These are phyloP conservation scores for Teunomyces tritomae DNA, from an alignment of 805 yeast genomes.

Conservation along the genomic window DNA sequence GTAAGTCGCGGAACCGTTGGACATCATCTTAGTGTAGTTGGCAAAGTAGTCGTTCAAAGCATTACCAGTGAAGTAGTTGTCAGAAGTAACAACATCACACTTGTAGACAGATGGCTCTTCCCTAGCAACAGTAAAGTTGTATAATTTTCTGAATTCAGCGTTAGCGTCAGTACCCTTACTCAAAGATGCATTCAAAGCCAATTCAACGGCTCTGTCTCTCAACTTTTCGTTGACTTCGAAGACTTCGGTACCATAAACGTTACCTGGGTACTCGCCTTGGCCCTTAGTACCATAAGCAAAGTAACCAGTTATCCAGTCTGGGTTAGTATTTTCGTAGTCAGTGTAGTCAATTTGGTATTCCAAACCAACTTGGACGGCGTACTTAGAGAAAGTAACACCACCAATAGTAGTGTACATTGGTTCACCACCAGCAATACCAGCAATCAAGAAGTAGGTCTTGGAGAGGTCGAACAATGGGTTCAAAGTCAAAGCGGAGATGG, in stretches of 20 bases:
- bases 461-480: conserved; percentile 55
- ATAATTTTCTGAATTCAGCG: conserved; percentile 45
- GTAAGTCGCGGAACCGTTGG: conserved; percentile 59
- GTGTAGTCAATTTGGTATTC: conserved; percentile 56
- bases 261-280: conserved; percentile 50
- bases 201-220: conserved; percentile 54
- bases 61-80: conserved; percentile 58
- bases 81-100: conserved; percentile 62
- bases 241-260: conserved; percentile 62
- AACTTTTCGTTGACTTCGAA: conserved; percentile 59
- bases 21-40: conserved; percentile 45
- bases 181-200: conserved; percentile 47
- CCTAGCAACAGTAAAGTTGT: conserved; percentile 48
- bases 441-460: conserved; percentile 58
- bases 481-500: conserved; percentile 53
- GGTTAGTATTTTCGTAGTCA: conserved; percentile 24
- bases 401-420: conserved; percentile 57
- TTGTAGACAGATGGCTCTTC: conserved; percentile 45
- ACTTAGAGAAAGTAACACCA: conserved; percentile 57
- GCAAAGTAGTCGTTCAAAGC: conserved; percentile 49
- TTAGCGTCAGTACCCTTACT: conserved; percentile 46
- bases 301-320: conserved; percentile 61
- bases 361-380: conserved; percentile 59
- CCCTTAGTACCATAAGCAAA: conserved; percentile 51
- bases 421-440: conserved; percentile 67